Conservation (phyloP, 1,139 yeast species). For the Yamadazyma diddensiae region DNA sequence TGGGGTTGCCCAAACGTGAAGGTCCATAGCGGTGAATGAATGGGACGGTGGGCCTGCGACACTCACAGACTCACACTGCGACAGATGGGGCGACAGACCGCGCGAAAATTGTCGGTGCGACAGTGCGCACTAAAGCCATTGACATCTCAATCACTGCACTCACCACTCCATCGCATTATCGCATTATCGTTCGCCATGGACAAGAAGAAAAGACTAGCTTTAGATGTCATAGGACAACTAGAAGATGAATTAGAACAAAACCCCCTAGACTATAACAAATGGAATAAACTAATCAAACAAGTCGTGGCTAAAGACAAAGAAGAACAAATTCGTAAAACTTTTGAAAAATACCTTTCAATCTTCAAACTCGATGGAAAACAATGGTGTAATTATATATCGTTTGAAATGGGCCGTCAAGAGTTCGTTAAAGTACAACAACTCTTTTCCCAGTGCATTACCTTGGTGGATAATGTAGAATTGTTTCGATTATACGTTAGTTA, state of each 20-base stretch:
- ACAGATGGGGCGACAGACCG: too few relatives aligned
- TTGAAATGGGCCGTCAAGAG: conserved; percentile 68
- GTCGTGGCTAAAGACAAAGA: conserved; percentile 58
- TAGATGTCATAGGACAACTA: conserved; percentile 54
- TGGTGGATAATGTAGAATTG: conserved; percentile 59
- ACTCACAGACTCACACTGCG: too few relatives aligned
- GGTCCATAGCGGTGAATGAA: neutral
- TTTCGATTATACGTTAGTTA: conserved; percentile 77
- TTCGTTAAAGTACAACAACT: conserved; percentile 63
- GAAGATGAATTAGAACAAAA: conserved; percentile 59
- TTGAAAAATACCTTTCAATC: conserved; percentile 56
- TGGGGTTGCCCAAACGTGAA: conserved; percentile 60
- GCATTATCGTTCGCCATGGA: neutral
- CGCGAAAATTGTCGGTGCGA: neutral
- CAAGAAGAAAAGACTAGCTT: conserved; percentile 31
- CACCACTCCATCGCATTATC: neutral
- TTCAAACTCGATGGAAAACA: conserved; percentile 66
- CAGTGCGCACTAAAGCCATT: neutral
- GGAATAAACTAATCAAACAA: conserved; percentile 57
- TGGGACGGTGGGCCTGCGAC: too few relatives aligned
- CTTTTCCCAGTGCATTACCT: conserved; percentile 59
- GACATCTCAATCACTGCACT: neutral
- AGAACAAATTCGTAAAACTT: conserved; percentile 59
- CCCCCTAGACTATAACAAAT: conserved; percentile 54
- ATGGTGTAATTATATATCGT: conserved; percentile 73